Evolutionary conservation across 805 yeast species (phyloP), one percentile per base, ranked within the genome.

Genomic region (Komagataella mondaviorum): DNA sequence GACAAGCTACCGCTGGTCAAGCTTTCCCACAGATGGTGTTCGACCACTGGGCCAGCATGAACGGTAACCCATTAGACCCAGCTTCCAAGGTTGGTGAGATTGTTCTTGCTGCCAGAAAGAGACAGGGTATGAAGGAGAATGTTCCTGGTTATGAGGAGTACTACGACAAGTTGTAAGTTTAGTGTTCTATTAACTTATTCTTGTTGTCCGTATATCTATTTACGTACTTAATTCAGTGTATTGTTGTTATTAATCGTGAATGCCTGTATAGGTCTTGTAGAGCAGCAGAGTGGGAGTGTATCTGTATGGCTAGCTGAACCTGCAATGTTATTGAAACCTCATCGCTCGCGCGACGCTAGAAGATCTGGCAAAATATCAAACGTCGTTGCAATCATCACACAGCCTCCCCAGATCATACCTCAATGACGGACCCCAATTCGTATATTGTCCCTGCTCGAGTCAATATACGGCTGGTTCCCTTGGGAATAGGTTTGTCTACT

Each of bases 1-100:
- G 99, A 83, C 97, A 91, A 80, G 96, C 98, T 71, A 91, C 99
- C 70, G 97, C 96, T 87, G 99, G 99, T 77, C 99, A 91, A 83
- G 99, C 99, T 75, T 91, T 91, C 99, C 99, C 99, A 78, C 98
- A 91, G 81, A 82, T 93, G 95, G 95, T 93, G 75, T 93, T 91
- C 77, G 98, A 93, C 76, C 99, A 91, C 76, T 91, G 98, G 98
- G 78, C 88, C 62, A 75, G 88, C 66, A 78, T 93, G 80, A 69
- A 71, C 63, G 96, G 96, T 75, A 93, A 89, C 76, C 95, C 95
- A 71, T 76, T 85, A 63, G 98, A 91, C 77, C 83, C 90, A 71
- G 62, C 83, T 66, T 60, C 81, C 57, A 78, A 78, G 71, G 80
- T 82, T 59, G 83, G 83, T 77, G 71, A 71, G 55, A 72, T 78